phyloP scores from a whole-genome alignment of 306 rosid species.

The Astragalus membranaceus region DNA sequence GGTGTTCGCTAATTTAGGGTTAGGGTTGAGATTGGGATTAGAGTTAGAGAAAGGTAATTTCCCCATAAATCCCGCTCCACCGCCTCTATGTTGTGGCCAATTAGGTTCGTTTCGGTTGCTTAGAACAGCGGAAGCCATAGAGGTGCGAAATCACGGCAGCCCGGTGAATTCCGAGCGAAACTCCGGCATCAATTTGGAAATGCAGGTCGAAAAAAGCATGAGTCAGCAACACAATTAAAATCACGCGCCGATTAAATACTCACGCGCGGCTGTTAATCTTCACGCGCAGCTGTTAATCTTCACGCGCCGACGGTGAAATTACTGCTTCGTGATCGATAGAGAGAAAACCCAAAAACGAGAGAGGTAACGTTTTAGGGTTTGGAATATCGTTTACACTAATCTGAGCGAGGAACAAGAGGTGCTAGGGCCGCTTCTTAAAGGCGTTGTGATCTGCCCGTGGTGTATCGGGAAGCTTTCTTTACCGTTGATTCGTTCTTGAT shows the following conservation, averaged over 20 bases:
- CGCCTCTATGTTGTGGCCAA: constrained; percentile 60
- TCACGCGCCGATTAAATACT: constrained; percentile 25
- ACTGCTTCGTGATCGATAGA: not conserved
- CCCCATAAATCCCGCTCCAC: constrained; percentile 76
- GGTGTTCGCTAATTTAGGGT: constrained; percentile 43
- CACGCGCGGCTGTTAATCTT: constrained; percentile 29
- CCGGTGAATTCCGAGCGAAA: constrained; percentile 21
- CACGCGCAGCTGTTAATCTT: constrained; percentile 28
- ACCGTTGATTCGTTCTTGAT: constrained; percentile 8
- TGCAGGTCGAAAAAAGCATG: constrained; percentile 29
- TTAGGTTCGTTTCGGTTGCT: constrained; percentile 62
- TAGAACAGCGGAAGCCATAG: constrained; percentile 78
- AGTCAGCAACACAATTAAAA: not conserved
- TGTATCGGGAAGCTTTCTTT: constrained; percentile 23
- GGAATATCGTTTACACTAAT: constrained; percentile 47
- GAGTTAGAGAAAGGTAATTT: constrained; percentile 57
- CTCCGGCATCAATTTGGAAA: constrained; percentile 43
- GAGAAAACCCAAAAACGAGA: not conserved
- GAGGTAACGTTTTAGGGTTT: constrained; percentile 31
- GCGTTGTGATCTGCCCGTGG: constrained; percentile 72
- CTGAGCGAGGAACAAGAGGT: constrained; percentile 49
- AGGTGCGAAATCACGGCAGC: constrained; percentile 8
- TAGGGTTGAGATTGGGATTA: constrained; percentile 26
- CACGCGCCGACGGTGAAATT: not conserved
- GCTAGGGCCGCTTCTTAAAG: constrained; percentile 65